Evolutionary conservation across 202 grass and related monocot genomes (phyloP).

Genomic region (Carex arenaria): DNA sequence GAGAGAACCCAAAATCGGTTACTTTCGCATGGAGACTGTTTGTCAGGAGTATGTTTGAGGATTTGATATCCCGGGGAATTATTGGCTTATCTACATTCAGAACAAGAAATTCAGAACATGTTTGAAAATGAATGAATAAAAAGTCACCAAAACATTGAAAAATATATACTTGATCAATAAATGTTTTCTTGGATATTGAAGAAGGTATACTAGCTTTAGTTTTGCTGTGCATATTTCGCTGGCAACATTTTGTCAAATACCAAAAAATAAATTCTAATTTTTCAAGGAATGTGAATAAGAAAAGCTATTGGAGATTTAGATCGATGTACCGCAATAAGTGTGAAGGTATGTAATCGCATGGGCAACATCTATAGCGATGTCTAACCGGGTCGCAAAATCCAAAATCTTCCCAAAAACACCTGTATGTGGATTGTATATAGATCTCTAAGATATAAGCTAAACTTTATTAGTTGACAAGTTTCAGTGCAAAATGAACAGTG

Average conservation of each 20-base stretch:
- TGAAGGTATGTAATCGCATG: constrained; percentile 98
- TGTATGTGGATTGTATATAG: constrained; percentile 23
- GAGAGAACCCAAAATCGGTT: constrained; percentile 85
- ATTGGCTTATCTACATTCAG: constrained; percentile 64
- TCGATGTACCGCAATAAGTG: constrained; percentile 69
- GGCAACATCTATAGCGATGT: constrained; percentile 93
- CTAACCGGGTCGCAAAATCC: constrained; percentile 53
- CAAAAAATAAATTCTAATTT: neutral
- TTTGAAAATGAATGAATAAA: neutral
- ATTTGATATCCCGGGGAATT: constrained; percentile 96
- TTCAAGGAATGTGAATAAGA: neutral
- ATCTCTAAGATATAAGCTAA: neutral
- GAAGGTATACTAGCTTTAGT: neutral
- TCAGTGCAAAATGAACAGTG: neutral
- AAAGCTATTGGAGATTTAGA: neutral
- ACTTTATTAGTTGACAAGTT: neutral
- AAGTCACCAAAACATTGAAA: neutral
- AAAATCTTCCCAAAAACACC: constrained; percentile 53
- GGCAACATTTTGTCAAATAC: neutral
- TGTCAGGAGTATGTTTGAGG: constrained; percentile 79
- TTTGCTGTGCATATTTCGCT: no score
- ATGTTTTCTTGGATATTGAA: neutral
- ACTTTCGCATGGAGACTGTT: constrained; percentile 78
- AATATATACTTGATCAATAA: neutral
- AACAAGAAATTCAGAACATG: neutral